Evolutionary conservation across 805 yeast species (phyloP).

Genomic region (Ogataea methylovora): DNA sequence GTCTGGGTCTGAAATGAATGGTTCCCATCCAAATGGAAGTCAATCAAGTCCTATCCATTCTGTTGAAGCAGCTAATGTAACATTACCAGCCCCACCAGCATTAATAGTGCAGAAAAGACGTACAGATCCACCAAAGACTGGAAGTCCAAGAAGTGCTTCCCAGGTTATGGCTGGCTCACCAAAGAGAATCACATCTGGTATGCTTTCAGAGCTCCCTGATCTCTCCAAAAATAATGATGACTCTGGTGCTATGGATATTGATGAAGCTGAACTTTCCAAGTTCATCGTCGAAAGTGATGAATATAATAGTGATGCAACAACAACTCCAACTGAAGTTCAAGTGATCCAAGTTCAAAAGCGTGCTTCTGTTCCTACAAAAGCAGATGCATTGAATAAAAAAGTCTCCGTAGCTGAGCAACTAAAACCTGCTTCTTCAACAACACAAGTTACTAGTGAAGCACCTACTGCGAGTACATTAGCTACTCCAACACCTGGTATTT

Average conservation of each 20-base stretch:
- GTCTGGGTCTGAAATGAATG: neutral
- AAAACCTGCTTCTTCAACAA: constrained; percentile 3
- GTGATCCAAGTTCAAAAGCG: constrained; percentile 6
- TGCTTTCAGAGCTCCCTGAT: constrained; percentile 27
- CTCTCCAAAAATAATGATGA: constrained; percentile 19
- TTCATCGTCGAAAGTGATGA: neutral
- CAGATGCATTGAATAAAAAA: constrained; percentile 15
- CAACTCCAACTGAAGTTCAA: neutral
- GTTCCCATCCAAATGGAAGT: neutral
- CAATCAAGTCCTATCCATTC: neutral
- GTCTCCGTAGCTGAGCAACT: constrained; percentile 6
- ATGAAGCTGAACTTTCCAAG: neutral
- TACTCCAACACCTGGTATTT: neutral
- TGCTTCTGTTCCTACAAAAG: constrained; percentile 24
- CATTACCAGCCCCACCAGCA: constrained; percentile 14
- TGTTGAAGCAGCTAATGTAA: constrained; percentile 3
- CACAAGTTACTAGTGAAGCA: neutral
- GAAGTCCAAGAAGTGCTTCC: constrained; percentile 18
- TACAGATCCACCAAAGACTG: constrained; percentile 18
- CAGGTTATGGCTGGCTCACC: constrained; percentile 28
- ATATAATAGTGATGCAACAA: constrained; percentile 13
- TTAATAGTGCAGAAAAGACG: constrained; percentile 8
- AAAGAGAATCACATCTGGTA: constrained; percentile 29
- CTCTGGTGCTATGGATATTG: constrained; percentile 4
- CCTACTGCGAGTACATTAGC: neutral